phyloP scores from a whole-genome alignment of 2,329 filamentous ascomycete species.

The Arthrobotrys sinensis region DNA sequence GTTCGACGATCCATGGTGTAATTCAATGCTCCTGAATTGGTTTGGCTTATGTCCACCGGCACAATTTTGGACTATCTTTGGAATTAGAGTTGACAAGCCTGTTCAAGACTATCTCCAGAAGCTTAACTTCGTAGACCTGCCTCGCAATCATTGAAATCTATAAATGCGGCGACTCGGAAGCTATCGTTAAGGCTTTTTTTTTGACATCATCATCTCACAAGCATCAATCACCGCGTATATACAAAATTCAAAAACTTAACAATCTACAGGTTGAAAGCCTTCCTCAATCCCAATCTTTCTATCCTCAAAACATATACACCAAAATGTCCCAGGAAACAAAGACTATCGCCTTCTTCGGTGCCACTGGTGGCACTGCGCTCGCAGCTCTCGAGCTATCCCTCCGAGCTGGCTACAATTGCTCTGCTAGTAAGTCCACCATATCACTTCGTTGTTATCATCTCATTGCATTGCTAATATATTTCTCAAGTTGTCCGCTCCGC shows the following conservation, averaged over 20 bases:
- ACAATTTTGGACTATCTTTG: not conserved
- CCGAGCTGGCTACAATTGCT: constrained; percentile 69
- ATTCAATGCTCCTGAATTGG: too few relatives aligned
- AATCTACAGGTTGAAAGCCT: not conserved
- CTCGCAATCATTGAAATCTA: not conserved
- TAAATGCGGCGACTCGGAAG: constrained; percentile 17
- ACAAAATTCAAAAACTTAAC: not conserved
- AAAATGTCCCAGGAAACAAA: constrained; percentile 64
- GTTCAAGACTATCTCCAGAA: not conserved
- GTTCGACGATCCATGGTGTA: not conserved
- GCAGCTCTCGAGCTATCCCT: constrained; percentile 70
- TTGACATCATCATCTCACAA: constrained; percentile 9
- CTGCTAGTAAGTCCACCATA: constrained; percentile 64
- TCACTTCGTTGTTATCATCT: not conserved
- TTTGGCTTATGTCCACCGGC: constrained; percentile 13
- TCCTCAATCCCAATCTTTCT: not conserved
- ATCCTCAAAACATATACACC: constrained; percentile 13
- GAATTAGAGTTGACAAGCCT: not conserved
- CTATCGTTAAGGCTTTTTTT: not conserved
- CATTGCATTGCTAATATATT: constrained; percentile 2
- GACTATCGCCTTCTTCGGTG: constrained; percentile 72
- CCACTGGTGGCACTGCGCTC: constrained; percentile 71
- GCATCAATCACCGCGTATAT: constrained; percentile 1
- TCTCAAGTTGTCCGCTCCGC: constrained; percentile 39
- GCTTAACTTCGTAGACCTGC: not conserved